These are phyloP conservation scores for Triadica sebifera DNA, from an alignment of 345 rosid genomes.

Conservation along the genomic window DNA sequence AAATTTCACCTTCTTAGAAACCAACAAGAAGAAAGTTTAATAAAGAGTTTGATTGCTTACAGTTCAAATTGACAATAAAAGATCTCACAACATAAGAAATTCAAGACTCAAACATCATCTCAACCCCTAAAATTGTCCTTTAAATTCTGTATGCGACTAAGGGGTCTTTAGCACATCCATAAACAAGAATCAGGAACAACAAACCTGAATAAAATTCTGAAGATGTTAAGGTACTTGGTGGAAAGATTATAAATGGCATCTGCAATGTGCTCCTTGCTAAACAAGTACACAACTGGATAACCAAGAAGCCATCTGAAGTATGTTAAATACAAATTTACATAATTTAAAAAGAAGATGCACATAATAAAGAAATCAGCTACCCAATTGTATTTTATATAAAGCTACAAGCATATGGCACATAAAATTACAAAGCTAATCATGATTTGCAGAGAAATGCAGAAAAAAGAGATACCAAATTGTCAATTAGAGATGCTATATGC, in stretches of 20 bases:
- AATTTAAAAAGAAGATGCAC: conserved; percentile 3
- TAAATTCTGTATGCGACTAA: background rate
- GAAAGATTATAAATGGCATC: conserved; percentile 83
- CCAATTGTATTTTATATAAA: too few species aligned
- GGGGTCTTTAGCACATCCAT: background rate
- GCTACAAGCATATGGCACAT: background rate
- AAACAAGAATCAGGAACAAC: conserved; percentile 17
- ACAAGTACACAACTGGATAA: conserved; percentile 87
- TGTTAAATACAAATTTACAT: conserved; percentile 17
- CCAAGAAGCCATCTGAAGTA: conserved; percentile 85
- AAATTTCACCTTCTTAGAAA: background rate
- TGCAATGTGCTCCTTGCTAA: conserved; percentile 69
- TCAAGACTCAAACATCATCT: background rate
- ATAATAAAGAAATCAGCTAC: conserved; percentile 2
- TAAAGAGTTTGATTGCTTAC: background rate
- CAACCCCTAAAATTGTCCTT: background rate
- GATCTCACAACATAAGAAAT: background rate
- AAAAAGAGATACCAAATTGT: too few species aligned
- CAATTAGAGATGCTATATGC: background rate
- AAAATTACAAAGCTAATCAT: background rate
- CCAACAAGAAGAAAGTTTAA: conserved; percentile 7
- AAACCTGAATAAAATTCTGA: conserved; percentile 68
- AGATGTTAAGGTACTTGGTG: conserved; percentile 74
- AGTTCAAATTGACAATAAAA: background rate
- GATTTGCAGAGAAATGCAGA: background rate